Evolutionary conservation across 2,329 filamentous ascomycete genomes (phyloP), one percentile per base, ranked within the genome.

Genomic region (Venturia aucupariae): DNA sequence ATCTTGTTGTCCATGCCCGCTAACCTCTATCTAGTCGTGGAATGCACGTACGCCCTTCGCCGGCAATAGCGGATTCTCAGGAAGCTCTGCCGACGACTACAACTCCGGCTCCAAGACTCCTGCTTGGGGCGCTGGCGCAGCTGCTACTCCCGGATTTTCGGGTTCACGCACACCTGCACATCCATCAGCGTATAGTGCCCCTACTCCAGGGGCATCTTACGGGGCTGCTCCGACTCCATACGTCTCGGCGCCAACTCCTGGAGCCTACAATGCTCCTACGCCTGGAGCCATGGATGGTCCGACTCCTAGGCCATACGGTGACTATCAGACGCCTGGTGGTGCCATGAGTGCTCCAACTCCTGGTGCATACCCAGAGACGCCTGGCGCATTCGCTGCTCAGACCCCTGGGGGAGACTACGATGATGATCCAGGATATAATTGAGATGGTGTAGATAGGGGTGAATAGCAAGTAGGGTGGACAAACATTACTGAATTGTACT

Each of bases 91-190:
- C 8, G 51, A 57, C 15, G 51, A 57, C 19, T 90, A 88, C 70
- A 84, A 82, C 64, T 81, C 83, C 64, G 87, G 88, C 8, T 87
- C 85, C n/a, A 88, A 92, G 74, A 95, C 91, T 0, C 92, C 92
- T 3, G 87, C 85, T 1, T 41, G 48, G 27, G 44, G 32, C 4
- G 62, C 66, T 30, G 72, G 71, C 24, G 68, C 70, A 22, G 38
- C 64, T 24, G 32, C 63, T 11, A 44, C 63, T 2, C 54, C 35
- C 30, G 55, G 27, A 24, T 48, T 54, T 13, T 46, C 41, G 15
- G 60, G 60, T 32, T 30, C 24, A 19, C 59, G 64, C 38, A 65
- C 59, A 7, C 64, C 64, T n/a, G 63, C 63, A 39, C 51, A 64
- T 39, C 59, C 64, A 65, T 44, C 41, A 30, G 32, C 60, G 11